phyloP scores from a whole-genome alignment of 306 rosid species.

The Pterocarpus santalinus region DNA sequence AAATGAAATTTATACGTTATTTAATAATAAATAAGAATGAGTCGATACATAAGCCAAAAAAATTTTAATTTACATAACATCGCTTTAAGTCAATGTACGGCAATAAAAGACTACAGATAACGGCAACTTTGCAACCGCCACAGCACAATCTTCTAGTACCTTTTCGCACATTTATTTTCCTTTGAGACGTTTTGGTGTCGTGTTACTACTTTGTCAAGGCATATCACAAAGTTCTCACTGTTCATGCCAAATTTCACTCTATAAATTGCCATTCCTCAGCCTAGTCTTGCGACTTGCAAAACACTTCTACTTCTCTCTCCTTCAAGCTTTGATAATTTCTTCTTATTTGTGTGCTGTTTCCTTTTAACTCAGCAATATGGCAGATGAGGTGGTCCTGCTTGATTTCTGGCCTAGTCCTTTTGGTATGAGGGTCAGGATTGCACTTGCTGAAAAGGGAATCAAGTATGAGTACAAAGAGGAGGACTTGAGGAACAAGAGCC shows the following conservation, averaged over 20 bases:
- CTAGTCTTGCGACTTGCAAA: neutral
- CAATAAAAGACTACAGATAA: too few relatives aligned
- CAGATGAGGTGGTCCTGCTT: slow-evolving; percentile 48
- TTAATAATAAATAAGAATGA: too few relatives aligned
- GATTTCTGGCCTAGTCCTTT: slow-evolving; percentile 48
- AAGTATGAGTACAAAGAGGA: slow-evolving; percentile 45
- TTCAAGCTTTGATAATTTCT: neutral
- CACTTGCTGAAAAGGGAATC: slow-evolving; percentile 49
- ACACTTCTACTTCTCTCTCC: neutral
- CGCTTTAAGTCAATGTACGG: too few relatives aligned
- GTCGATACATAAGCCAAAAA: too few relatives aligned
- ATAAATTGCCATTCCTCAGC: neutral
- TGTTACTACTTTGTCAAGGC: neutral
- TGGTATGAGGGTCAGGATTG: slow-evolving; percentile 47
- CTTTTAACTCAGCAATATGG: slow-evolving; percentile 14
- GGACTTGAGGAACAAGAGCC: slow-evolving; percentile 44
- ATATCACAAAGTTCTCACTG: neutral
- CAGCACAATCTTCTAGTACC: too few relatives aligned
- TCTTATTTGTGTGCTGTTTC: neutral
- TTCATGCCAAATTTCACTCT: neutral
- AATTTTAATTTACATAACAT: too few relatives aligned
- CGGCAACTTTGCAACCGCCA: too few relatives aligned
- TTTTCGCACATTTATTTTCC: too few relatives aligned
- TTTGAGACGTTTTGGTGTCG: too few relatives aligned
- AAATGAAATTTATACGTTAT: too few relatives aligned